These are phyloP conservation scores for Marchantia polymorpha DNA, from an alignment of 225 moss, liverwort and hornwort genomes.

Conservation along the genomic window DNA sequence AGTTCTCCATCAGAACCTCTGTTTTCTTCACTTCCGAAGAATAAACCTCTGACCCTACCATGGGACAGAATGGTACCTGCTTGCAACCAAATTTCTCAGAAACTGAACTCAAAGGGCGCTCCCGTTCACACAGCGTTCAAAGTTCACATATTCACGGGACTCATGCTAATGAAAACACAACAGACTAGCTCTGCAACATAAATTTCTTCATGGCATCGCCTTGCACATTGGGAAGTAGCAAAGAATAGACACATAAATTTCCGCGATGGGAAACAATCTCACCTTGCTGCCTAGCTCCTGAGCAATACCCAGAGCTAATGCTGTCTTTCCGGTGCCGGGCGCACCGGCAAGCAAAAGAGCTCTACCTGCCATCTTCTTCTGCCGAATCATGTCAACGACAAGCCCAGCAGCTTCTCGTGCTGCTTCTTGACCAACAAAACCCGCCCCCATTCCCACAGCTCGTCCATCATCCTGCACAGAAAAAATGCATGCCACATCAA, in stretches of 20 bases:
- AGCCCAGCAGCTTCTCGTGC: slow-evolving; percentile 90
- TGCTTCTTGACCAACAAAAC: slow-evolving; percentile 94
- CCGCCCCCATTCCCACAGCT: slow-evolving; percentile 76
- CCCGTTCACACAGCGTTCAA: too few relatives aligned
- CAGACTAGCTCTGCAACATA: too few relatives aligned
- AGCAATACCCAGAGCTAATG: slow-evolving; percentile 86
- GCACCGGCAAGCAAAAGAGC: slow-evolving; percentile 89
- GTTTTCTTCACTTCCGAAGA: slow-evolving; percentile 99
- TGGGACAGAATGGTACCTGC: slow-evolving; percentile 95
- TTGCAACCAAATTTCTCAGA: neutral
- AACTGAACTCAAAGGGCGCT: neutral
- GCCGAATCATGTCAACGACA: slow-evolving; percentile 96
- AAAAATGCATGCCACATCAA: neutral
- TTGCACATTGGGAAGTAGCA: neutral
- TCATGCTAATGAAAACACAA: too few relatives aligned
- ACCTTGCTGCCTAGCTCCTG: slow-evolving; percentile 99
- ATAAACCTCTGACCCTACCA: slow-evolving; percentile 98
- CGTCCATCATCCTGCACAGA: slow-evolving; percentile 74
- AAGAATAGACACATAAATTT: neutral
- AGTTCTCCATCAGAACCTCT: slow-evolving; percentile 97
- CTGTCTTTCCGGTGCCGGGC: slow-evolving; percentile 96
- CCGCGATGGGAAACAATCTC: slow-evolving; percentile 2
- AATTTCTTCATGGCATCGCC: too few relatives aligned
- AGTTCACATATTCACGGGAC: too few relatives aligned
- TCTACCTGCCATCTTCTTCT: slow-evolving; percentile 99